A percentile compares a stretch with the other conserved stretches of the same genome.
Evolutionary conservation across 129 eudicot genomes (phyloP).

Genomic region (Centella asiatica): DNA sequence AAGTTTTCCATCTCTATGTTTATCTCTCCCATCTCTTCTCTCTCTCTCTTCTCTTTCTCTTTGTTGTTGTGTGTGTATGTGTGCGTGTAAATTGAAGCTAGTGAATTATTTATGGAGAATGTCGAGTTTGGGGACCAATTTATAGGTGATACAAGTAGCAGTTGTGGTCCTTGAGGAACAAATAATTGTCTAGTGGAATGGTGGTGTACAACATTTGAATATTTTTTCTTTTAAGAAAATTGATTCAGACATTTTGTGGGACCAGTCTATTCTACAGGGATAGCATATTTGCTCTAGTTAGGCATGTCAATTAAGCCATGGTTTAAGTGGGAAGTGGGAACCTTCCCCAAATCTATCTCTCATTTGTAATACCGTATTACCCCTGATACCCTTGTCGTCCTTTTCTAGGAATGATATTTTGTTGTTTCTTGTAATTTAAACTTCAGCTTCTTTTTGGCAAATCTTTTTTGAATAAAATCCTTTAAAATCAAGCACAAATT

Average conservation of each 20-base stretch:
- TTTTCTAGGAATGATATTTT: no score
- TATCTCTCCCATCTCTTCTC: neutral
- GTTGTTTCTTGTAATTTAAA: no score
- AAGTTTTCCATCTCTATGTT: constrained; percentile 47
- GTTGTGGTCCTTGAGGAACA: constrained; percentile 9
- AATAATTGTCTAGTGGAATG: neutral
- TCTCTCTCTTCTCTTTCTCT: neutral
- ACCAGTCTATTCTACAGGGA: no score
- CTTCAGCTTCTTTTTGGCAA: no score
- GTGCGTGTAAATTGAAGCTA: constrained; percentile 7
- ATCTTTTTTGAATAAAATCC: no score
- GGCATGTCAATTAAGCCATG: no score
- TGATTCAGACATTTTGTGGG: neutral
- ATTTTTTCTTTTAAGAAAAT: neutral
- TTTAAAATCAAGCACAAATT: no score
- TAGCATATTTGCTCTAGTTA: no score
- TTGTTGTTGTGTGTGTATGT: constrained; percentile 9
- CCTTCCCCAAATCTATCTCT: no score
- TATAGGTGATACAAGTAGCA: constrained; percentile 30
- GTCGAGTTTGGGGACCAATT: constrained; percentile 19
- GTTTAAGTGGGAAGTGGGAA: no score
- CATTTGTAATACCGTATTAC: no score
- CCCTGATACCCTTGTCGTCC: no score
- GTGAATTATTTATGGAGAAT: constrained; percentile 5
- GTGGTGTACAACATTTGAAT: neutral